These are phyloP conservation scores for Vaccinium darrowii DNA, from an alignment of 148 eudicot species.

Conservation along the genomic window DNA sequence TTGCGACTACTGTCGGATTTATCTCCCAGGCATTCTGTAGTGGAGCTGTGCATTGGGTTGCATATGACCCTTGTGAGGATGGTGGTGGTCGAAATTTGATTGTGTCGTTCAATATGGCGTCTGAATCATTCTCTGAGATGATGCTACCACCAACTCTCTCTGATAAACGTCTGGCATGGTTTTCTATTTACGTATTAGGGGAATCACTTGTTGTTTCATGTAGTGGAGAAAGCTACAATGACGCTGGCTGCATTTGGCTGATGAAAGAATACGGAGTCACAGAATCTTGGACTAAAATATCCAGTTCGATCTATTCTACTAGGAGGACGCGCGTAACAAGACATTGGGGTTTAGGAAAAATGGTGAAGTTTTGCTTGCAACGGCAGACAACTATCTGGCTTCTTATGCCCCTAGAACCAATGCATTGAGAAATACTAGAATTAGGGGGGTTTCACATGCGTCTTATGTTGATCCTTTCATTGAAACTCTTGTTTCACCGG, in stretches of 20 bases:
- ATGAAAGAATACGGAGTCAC: slow-evolving; percentile 33
- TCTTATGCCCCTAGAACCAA: slow-evolving; percentile 21
- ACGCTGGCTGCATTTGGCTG: slow-evolving; percentile 28
- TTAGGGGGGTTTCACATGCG: slow-evolving; percentile 18
- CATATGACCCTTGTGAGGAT: not conserved
- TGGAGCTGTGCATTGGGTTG: slow-evolving; percentile 37
- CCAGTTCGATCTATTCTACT: slow-evolving; percentile 12
- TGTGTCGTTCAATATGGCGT: slow-evolving; percentile 17
- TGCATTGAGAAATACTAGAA: slow-evolving; percentile 11
- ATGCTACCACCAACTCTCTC: not conserved
- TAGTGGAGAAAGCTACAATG: slow-evolving; percentile 1
- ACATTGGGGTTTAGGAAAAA: slow-evolving; percentile 26
- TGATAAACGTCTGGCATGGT: too few relatives aligned
- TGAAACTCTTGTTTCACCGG: not conserved
- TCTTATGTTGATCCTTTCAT: slow-evolving; percentile 18
- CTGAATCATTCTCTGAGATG: slow-evolving; percentile 24
- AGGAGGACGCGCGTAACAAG: not conserved
- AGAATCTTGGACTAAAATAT: slow-evolving; percentile 29
- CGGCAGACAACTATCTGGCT: not conserved
- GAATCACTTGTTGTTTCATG: slow-evolving; percentile 9
- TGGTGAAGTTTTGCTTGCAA: slow-evolving; percentile 28
- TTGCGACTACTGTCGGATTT: not conserved
- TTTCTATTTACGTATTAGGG: not conserved
- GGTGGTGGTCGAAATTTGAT: slow-evolving; percentile 15
- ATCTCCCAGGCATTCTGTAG: slow-evolving; percentile 19